phyloP scores from a whole-genome alignment of 1,139 yeast genomes.

The Hyphopichia burtonii region DNA sequence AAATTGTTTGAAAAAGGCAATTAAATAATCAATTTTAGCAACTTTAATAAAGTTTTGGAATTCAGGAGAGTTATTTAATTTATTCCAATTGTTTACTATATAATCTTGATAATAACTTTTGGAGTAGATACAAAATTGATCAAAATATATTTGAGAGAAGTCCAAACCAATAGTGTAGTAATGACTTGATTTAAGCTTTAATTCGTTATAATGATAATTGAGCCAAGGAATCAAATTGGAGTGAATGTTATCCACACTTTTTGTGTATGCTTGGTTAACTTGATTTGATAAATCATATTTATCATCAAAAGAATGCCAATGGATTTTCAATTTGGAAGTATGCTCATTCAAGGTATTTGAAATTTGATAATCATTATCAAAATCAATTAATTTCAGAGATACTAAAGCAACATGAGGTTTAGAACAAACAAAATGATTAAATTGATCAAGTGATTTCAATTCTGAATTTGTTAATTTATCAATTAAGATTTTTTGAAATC shows the following conservation, averaged over 20 bases:
- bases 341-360: neutral
- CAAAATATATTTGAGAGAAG: neutral
- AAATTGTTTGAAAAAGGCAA: neutral
- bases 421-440: neutral
- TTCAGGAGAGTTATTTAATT: neutral
- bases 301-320: neutral
- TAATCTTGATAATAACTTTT: neutral
- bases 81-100: neutral
- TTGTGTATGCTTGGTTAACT: neutral
- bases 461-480: neutral
- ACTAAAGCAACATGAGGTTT: neutral
- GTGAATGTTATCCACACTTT: neutral
- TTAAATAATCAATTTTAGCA: neutral
- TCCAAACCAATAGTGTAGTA: neutral
- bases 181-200: neutral
- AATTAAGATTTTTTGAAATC: neutral
- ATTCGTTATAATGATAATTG: neutral
- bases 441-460: neutral
- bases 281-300: neutral
- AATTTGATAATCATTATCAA: neutral
- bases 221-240: conserved; percentile 1
- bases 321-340: neutral
- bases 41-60: neutral
- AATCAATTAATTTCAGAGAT: neutral
- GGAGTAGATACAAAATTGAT: neutral